Conservation (phyloP, 305 asterid species). For the Striga hermonthica region DNA sequence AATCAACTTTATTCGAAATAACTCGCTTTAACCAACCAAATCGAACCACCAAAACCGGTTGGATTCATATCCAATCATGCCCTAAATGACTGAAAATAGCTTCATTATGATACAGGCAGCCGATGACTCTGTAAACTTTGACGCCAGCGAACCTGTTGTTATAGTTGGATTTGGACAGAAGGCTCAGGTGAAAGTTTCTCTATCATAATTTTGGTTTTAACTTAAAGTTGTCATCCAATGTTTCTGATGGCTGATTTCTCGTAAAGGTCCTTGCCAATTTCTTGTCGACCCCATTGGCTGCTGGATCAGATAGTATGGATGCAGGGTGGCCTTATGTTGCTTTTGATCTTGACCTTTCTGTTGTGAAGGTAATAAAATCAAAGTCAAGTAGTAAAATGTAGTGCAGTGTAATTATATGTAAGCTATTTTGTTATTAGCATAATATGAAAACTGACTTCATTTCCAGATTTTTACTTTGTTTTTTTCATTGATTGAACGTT, state of each 20-base stretch:
- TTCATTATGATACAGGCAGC: conserved; percentile 47
- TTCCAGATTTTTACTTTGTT: no score
- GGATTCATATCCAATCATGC: no score
- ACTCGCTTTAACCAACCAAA: no score
- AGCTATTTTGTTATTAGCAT: no score
- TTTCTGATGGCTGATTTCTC: conserved; percentile 31
- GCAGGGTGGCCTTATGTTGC: conserved; percentile 83
- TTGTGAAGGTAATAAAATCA: conserved; percentile 65
- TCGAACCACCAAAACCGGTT: no score
- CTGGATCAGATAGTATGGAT: conserved; percentile 60
- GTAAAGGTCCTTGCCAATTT: conserved; percentile 92
- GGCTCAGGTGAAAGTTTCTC: conserved; percentile 69
- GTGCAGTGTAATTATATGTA: no score
- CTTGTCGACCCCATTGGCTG: conserved; percentile 78
- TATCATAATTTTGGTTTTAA: not conserved
- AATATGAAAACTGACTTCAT: no score
- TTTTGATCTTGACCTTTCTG: conserved; percentile 88
- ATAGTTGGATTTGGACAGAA: conserved; percentile 95
- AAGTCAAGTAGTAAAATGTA: not conserved
- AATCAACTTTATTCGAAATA: no score
- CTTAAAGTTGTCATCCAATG: conserved; percentile 27
- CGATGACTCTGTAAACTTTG: conserved; percentile 59
- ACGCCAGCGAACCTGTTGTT: conserved; percentile 83
- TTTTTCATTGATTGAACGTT: conserved; percentile 19
- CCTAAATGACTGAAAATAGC: no score